These are phyloP conservation scores for Aspergillus viridinutans DNA, from an alignment of 2,329 filamentous ascomycete genomes.

Conservation along the genomic window DNA sequence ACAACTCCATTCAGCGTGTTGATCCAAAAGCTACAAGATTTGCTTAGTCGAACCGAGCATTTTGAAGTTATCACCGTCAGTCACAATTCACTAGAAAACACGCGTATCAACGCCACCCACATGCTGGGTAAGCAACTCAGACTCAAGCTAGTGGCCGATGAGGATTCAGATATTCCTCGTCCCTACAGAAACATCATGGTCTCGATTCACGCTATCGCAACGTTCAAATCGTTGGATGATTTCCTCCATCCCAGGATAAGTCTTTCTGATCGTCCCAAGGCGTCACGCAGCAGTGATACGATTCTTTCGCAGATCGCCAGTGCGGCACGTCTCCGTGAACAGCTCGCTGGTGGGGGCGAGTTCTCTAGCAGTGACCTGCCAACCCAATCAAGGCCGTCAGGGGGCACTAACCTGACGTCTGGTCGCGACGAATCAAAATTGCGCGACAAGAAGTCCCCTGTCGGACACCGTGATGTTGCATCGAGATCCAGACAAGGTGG, in stretches of 20 bases:
- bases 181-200: conserved; percentile 95
- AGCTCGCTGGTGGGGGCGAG: conserved; percentile 31
- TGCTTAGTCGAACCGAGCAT: conserved; percentile 93
- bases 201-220: conserved; percentile 95
- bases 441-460: conserved; percentile 40
- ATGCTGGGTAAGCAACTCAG: conserved; percentile 97
- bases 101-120: conserved; percentile 82
- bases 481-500: conserved; percentile 58
- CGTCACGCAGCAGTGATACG: conserved; percentile 55
- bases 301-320: conserved; percentile 70
- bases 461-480: conserved; percentile 35
- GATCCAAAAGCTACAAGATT: conserved; percentile 89
- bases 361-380: conserved; percentile 32
- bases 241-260: conserved; percentile 88
- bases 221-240: conserved; percentile 93
- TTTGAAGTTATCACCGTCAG: conserved; percentile 97
- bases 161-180: conserved; percentile 78
- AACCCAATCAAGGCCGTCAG: conserved; percentile 16
- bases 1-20: conserved; percentile 84
- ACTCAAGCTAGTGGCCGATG: conserved; percentile 81
- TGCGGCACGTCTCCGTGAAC: conserved; percentile 59
- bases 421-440: conserved; percentile 11
- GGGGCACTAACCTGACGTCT: conserved; percentile 13
- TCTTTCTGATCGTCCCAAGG: conserved; percentile 68
- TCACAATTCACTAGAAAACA: conserved; percentile 85